Conservation (phyloP, 371 early-diverging fungal genomes). For the Blyttiomyces sp. region DNA sequence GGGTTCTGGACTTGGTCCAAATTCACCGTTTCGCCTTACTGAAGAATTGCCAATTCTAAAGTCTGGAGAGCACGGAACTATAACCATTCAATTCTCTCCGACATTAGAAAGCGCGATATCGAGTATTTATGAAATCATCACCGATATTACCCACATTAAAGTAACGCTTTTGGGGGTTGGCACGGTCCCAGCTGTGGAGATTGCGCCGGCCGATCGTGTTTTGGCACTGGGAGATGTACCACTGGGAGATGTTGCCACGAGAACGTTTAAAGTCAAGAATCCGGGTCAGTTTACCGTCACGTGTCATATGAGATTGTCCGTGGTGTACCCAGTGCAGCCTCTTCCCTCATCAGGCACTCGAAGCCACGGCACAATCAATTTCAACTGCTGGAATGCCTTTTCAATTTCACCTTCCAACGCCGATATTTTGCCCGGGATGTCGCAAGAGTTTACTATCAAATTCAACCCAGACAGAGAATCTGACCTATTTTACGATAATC, state of each 20-base stretch:
- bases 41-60: neutral
- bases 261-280: conserved; percentile 27
- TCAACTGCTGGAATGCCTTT: conserved; percentile 16
- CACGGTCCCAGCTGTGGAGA: neutral
- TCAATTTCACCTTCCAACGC: conserved; percentile 13
- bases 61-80: neutral
- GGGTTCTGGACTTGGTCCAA: no score
- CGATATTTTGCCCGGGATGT: conserved; percentile 9
- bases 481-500: conserved; percentile 25
- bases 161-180: neutral
- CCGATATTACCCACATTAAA: neutral
- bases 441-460: conserved; percentile 26
- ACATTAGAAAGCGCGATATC: neutral
- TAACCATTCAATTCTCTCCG: neutral
- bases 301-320: conserved; percentile 10
- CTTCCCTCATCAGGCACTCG: no score
- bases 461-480: conserved; percentile 34
- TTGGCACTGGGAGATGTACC: conserved; percentile 33
- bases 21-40: neutral
- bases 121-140: neutral
- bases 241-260: conserved; percentile 24
- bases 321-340: neutral
- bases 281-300: conserved; percentile 1
- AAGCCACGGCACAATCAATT: conserved; percentile 16
- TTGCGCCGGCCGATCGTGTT: no score